Percentiles rank a stretch among this genome's conserved stretches.
These are phyloP conservation scores for Juncus inflexus DNA, from an alignment of 176 grass and related monocot species.

Conservation along the genomic window DNA sequence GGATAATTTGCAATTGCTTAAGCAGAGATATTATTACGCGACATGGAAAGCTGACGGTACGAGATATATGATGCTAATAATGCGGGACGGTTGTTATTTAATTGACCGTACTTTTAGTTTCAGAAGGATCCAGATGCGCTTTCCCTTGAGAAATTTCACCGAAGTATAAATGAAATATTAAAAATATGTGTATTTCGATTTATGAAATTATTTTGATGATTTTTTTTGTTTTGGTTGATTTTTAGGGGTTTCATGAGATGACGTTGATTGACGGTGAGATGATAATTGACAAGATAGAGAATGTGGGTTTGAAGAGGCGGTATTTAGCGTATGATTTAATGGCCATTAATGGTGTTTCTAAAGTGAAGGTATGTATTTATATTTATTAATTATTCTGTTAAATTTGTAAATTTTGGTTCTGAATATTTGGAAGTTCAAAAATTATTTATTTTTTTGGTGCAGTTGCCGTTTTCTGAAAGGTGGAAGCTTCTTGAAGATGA, in stretches of 20 bases:
- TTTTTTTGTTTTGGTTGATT: conserved; percentile 33
- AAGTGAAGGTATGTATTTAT: conserved; percentile 57
- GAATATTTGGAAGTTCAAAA: conserved; percentile 2
- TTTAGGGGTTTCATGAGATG: conserved; percentile 64
- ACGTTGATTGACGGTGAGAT: conserved; percentile 98
- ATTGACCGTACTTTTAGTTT: conserved; percentile 90
- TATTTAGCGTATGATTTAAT: conserved; percentile 91
- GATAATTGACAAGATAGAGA: conserved; percentile 93
- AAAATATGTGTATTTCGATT: conserved; percentile 24
- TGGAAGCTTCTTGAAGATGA: conserved; percentile 97
- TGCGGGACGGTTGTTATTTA: conserved; percentile 75
- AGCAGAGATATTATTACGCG: conserved; percentile 98
- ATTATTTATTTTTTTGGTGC: conserved; percentile 27
- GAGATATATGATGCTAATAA: conserved; percentile 99
- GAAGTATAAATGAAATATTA: conserved; percentile 43
- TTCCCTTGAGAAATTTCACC: conserved; percentile 64
- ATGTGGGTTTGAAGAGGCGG: conserved; percentile 83
- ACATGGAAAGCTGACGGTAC: conserved; percentile 99
- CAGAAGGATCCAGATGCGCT: conserved; percentile 96
- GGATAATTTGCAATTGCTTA: conserved; percentile 91
- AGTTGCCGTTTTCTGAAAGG: conserved; percentile 94
- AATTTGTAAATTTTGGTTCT: not conserved
- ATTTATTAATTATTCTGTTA: conserved; percentile 11
- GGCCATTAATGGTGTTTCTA: conserved; percentile 50
- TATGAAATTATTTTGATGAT: not conserved